Conservation (phyloP, 1,139 yeast genomes). For the Hemisphaericaspora lyxosophila region DNA sequence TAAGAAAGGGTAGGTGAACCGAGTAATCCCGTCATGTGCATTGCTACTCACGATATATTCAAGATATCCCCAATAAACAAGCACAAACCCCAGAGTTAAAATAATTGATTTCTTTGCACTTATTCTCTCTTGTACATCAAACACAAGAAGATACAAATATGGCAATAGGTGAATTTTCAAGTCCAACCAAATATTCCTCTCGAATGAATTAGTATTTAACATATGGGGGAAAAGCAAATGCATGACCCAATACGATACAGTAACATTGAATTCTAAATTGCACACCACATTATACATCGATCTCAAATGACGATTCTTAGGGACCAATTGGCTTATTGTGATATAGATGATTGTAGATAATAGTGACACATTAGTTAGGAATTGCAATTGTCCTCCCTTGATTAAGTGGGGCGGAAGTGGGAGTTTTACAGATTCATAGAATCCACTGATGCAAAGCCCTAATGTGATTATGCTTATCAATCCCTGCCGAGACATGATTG, state of each 20-base stretch:
- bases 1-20: constrained; percentile 23
- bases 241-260: constrained; percentile 24
- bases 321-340: constrained; percentile 1
- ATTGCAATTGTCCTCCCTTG: constrained; percentile 61
- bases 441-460: constrained; percentile 10
- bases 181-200: constrained; percentile 18
- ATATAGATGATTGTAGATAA: constrained; percentile 9
- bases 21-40: constrained; percentile 11
- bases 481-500: constrained; percentile 8
- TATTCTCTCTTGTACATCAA: constrained; percentile 5
- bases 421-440: constrained; percentile 9
- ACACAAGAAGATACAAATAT: constrained; percentile 13
- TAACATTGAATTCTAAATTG: constrained; percentile 23
- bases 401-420: constrained; percentile 40
- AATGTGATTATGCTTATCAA: constrained; percentile 9
- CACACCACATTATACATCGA: constrained; percentile 14
- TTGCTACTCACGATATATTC: constrained; percentile 10
- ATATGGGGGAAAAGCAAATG: constrained; percentile 18
- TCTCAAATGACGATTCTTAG: constrained; percentile 1
- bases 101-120: constrained; percentile 3
- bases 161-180: constrained; percentile 26
- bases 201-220: constrained; percentile 20
- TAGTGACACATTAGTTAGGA: constrained; percentile 55
- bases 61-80: constrained; percentile 12
- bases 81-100: constrained; percentile 8